These are phyloP conservation scores for Leccinum holopus DNA, from an alignment of 1,284 basidiomycete species.

Conservation along the genomic window DNA sequence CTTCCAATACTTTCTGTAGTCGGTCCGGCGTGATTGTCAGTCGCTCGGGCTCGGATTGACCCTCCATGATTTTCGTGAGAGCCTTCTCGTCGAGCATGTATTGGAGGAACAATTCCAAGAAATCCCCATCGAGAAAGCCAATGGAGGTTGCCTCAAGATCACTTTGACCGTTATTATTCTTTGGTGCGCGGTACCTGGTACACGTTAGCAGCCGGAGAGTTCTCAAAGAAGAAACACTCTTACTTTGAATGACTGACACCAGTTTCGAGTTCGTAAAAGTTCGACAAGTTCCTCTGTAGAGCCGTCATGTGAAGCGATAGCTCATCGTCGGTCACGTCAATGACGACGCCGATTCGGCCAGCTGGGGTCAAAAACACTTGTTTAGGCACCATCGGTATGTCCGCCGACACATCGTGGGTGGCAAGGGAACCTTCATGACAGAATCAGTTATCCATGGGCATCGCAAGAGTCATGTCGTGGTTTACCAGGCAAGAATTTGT, in stretches of 20 bases:
- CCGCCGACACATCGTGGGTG: slow-evolving; percentile 37
- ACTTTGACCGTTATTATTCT: slow-evolving; percentile 51
- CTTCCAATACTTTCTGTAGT: slow-evolving; percentile 54
- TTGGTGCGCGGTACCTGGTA: slow-evolving; percentile 67
- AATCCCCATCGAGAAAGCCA: slow-evolving; percentile 91
- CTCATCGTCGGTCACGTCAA: slow-evolving; percentile 57
- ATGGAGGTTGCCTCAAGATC: slow-evolving; percentile 54
- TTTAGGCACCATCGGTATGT: slow-evolving; percentile 49
- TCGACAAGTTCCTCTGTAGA: slow-evolving; percentile 77
- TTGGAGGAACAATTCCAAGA: slow-evolving; percentile 69
- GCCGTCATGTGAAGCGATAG: slow-evolving; percentile 67
- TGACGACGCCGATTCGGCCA: slow-evolving; percentile 79
- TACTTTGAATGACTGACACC: slow-evolving; percentile 67
- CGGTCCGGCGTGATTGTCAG: slow-evolving; percentile 46
- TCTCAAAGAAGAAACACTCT: slow-evolving; percentile 19
- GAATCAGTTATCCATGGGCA: slow-evolving; percentile 8
- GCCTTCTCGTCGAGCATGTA: slow-evolving; percentile 36
- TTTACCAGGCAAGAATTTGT: slow-evolving; percentile 65
- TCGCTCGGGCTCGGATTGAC: slow-evolving; percentile 54
- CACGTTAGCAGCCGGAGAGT: neutral
- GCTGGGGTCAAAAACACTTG: slow-evolving; percentile 79
- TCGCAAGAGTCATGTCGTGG: neutral
- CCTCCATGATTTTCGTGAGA: slow-evolving; percentile 49
- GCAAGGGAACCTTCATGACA: slow-evolving; percentile 43
- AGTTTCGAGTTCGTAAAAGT: slow-evolving; percentile 54